Evolutionary conservation across 805 yeast species (phyloP), one percentile per base, ranked within the genome.

Genomic region (Sugiyamaella smithiae): DNA sequence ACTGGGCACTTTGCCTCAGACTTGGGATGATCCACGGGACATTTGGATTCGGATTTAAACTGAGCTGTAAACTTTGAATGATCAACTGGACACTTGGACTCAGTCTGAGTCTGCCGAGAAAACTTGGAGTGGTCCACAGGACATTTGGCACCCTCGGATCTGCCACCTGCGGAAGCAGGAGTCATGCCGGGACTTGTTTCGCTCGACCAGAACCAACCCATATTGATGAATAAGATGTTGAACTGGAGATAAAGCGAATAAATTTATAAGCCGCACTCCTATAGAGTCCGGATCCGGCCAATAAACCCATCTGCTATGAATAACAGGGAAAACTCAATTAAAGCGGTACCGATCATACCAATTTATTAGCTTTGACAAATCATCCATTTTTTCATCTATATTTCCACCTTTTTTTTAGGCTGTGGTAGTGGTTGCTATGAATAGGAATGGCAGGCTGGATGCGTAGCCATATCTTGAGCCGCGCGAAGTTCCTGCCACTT

Each of bases 121-220:
- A 61, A 50, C 49, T 62, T 57, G 40, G 57, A 57, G 51, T 73
- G 76, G 49, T 69, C 69, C 1, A 74, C 71, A 3, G 78, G 76
- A 51, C 77, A 74, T 51, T 59, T 63, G 3, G 47, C 36, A 4
- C 29, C 29, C 17, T 38, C 49, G 29, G 37, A 4, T 11, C 25
- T 37, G 14, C 17, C n/a, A n/a, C 3, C 8, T 16, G 14, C 25
- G 33, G 43, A 8, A n/a, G 24, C 14, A 12, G 14, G 23, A 19
- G 20, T 26, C 5, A 20, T 9, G 14, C 7, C 2, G 22, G 4
- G 6, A 24, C 25, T 26, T 2, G 19, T 33, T 26, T 26, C 48
- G 46, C 74, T 80, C 38, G 91, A 84, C 96, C 96, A 88, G 64
- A 88, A 87, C 88, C 93, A 86, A 57, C 96, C 96, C 96, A 86